A percentile compares a stretch with the other conserved stretches of the same genome.
Conservation (phyloP, 176 grass and related monocot species). For the Musa acuminata region DNA sequence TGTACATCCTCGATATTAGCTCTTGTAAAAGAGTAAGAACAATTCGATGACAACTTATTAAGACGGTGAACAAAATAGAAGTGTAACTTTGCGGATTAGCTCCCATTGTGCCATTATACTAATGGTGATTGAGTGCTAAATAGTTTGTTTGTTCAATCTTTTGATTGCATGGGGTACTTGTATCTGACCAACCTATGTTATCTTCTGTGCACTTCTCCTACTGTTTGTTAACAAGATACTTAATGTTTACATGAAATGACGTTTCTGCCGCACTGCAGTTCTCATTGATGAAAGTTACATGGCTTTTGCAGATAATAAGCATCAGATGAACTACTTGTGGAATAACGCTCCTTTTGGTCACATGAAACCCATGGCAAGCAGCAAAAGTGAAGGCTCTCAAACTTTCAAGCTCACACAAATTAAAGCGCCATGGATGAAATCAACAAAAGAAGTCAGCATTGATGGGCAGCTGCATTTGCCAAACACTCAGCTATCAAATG, state of each 20-base stretch:
- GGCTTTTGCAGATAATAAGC: conserved; percentile 57
- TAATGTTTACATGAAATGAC: not conserved
- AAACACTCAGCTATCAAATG: conserved; percentile 16
- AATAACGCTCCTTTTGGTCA: conserved; percentile 46
- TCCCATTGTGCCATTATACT: too few species aligned
- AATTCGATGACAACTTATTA: too few species aligned
- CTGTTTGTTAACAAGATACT: not conserved
- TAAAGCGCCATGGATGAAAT: conserved; percentile 31
- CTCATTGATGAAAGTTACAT: conserved; percentile 5
- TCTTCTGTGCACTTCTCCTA: too few species aligned
- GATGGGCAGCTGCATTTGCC: conserved; percentile 33
- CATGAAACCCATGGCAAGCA: conserved; percentile 40
- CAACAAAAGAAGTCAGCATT: conserved; percentile 33
- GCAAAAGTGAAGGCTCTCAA: conserved; percentile 47
- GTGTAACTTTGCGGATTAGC: too few species aligned
- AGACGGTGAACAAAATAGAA: too few species aligned
- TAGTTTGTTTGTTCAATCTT: too few species aligned
- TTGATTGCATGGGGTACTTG: too few species aligned
- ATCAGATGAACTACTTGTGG: conserved; percentile 48
- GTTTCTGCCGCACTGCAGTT: not conserved
- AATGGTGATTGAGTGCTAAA: too few species aligned
- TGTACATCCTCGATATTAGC: too few species aligned
- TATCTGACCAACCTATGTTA: too few species aligned
- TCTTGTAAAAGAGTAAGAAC: too few species aligned
- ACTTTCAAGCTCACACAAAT: conserved; percentile 55